These are phyloP conservation scores for Chytriomyces confervae DNA, from an alignment of 192 early-diverging fungal genomes.

Conservation along the genomic window DNA sequence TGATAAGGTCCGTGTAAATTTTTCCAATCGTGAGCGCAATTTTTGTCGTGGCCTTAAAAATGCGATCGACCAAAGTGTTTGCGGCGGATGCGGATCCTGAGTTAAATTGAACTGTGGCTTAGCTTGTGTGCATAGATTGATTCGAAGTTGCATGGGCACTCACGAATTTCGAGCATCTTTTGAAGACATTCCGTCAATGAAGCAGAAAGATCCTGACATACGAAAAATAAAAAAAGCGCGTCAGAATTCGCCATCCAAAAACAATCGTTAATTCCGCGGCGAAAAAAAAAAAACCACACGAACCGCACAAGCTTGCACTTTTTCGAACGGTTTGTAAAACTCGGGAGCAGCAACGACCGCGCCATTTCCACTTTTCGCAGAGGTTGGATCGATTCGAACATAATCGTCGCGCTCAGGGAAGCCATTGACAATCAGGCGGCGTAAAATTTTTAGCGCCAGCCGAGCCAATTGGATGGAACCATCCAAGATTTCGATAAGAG, in stretches of 20 bases:
- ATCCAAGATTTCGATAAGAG: constrained; percentile 30
- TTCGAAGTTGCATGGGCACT: not conserved
- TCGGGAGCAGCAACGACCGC: constrained; percentile 4
- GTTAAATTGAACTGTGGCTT: too few species aligned
- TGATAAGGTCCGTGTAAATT: constrained; percentile 77
- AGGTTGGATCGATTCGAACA: constrained; percentile 11
- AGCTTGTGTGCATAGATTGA: too few species aligned
- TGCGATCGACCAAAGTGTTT: not conserved
- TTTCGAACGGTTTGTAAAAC: constrained; percentile 40
- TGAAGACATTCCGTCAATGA: constrained; percentile 31
- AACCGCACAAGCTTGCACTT: constrained; percentile 62
- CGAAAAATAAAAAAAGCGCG: not conserved
- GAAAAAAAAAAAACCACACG: constrained; percentile 16
- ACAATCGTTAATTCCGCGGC: not conserved
- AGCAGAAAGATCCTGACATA: constrained; percentile 23
- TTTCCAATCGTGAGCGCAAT: constrained; percentile 76
- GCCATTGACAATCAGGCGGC: constrained; percentile 81
- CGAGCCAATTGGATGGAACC: constrained; percentile 64
- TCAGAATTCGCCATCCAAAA: not conserved
- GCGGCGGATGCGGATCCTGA: not conserved
- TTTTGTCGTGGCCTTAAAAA: constrained; percentile 27
- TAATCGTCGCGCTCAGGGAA: constrained; percentile 39
- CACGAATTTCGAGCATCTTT: constrained; percentile 32
- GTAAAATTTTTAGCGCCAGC: constrained; percentile 74
- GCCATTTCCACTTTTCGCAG: not conserved